Evolutionary conservation across 352 stramenopile species (phyloP).

Genomic region (Thraustochytrium striatum): DNA sequence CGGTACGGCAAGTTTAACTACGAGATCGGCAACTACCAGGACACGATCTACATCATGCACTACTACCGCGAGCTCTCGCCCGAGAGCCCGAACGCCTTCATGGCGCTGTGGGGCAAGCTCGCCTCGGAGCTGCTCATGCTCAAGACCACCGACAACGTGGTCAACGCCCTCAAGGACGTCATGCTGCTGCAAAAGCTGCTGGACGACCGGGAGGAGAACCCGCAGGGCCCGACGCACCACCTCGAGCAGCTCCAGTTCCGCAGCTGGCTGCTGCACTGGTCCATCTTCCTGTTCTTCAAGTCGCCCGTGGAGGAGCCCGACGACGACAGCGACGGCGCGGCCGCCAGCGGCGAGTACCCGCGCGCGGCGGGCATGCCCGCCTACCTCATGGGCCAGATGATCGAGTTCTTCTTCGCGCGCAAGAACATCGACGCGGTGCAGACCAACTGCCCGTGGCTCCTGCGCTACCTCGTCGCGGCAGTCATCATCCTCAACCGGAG

Average conservation of each 20-base stretch:
- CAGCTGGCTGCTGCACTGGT: slow-evolving; percentile 97
- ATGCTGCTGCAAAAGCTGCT: slow-evolving; percentile 88
- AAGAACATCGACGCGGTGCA: slow-evolving; percentile 93
- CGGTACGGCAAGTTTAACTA: slow-evolving; percentile 86
- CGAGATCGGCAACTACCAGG: slow-evolving; percentile 84
- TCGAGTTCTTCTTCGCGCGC: slow-evolving; percentile 91
- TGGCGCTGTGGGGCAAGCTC: slow-evolving; percentile 90
- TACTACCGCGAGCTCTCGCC: slow-evolving; percentile 62
- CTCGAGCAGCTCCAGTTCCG: slow-evolving; percentile 92
- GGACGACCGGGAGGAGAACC: slow-evolving; percentile 59
- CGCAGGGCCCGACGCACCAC: slow-evolving; percentile 57
- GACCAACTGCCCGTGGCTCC: slow-evolving; percentile 94
- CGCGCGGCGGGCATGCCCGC: slow-evolving; percentile 9
- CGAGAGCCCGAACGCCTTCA: slow-evolving; percentile 60
- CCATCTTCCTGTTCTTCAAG: slow-evolving; percentile 86
- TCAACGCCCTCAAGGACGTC: slow-evolving; percentile 86
- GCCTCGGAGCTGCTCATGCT: slow-evolving; percentile 83
- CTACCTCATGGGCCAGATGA: slow-evolving; percentile 65
- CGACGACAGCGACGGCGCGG: slow-evolving; percentile 80
- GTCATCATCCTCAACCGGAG: slow-evolving; percentile 82
- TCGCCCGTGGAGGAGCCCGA: slow-evolving; percentile 58
- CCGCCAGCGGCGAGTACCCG: slow-evolving; percentile 40
- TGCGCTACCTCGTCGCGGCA: slow-evolving; percentile 80
- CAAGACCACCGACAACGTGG: slow-evolving; percentile 82
- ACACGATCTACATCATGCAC: slow-evolving; percentile 77